A percentile compares a stretch with the other conserved stretches of the same genome.
Conservation (phyloP, 2,329 filamentous ascomycete species). For the Microsporum audouinii region DNA sequence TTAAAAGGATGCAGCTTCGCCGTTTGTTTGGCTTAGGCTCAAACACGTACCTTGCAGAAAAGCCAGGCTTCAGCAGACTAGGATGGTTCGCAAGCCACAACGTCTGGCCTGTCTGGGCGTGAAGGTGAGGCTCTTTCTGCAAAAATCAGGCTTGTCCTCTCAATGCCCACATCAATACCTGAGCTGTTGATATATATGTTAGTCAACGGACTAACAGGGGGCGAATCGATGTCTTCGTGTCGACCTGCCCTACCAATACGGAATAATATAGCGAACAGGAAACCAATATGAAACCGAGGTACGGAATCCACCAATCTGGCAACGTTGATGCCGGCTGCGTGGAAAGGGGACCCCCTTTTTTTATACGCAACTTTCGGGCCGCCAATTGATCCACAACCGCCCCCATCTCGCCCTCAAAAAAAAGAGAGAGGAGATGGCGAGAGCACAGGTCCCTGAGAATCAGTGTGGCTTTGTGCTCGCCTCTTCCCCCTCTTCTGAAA, state of each 20-base stretch:
- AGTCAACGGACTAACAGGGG: not conserved
- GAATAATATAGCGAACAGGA: not conserved
- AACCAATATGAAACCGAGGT: not conserved
- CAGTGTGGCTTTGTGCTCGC: not conserved
- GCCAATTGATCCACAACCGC: not conserved
- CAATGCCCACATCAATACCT: not conserved
- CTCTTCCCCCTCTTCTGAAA: not conserved
- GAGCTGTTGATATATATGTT: not conserved
- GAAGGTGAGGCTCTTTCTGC: constrained; percentile 1
- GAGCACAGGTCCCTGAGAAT: not conserved
- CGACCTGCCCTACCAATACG: not conserved
- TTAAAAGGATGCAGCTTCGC: not conserved
- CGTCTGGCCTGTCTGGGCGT: not conserved
- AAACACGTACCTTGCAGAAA: constrained; percentile 1
- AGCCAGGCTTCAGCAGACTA: not conserved
- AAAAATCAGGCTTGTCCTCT: not conserved
- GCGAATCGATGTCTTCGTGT: not conserved
- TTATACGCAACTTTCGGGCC: not conserved
- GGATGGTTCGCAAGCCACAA: not conserved
- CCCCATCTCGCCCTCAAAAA: not conserved
- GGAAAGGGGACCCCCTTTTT: not conserved
- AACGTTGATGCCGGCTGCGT: not conserved
- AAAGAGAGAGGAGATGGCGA: not conserved
- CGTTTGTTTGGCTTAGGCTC: constrained; percentile 1
- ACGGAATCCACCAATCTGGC: not conserved